Conservation (phyloP, 306 rosid species). For the Cicer cuneatum region DNA sequence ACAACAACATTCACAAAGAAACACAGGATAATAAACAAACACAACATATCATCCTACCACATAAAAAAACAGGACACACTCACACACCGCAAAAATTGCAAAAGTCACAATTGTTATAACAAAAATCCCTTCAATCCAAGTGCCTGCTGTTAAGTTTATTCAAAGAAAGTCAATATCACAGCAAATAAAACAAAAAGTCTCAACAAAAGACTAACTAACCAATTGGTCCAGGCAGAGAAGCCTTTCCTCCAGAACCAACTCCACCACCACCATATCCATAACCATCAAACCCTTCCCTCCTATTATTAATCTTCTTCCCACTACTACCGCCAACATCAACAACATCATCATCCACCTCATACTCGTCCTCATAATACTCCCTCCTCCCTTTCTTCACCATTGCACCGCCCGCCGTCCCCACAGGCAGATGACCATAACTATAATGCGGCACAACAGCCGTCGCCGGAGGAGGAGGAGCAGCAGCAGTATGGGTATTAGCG, state of each 20-base stretch:
- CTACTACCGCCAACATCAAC: conserved; percentile 53
- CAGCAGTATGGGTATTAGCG: conserved; percentile 30
- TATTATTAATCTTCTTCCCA: conserved; percentile 61
- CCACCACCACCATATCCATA: conserved; percentile 59
- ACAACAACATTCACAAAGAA: conserved; percentile 12
- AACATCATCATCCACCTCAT: conserved; percentile 73
- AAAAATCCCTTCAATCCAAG: conserved; percentile 7
- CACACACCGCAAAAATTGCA: neutral
- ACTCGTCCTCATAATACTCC: conserved; percentile 77
- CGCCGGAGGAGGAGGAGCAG: neutral
- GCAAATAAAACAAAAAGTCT: neutral
- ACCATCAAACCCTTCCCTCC: conserved; percentile 76
- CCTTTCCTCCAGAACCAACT: conserved; percentile 69
- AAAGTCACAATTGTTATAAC: neutral
- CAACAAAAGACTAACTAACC: conserved; percentile 55
- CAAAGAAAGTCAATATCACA: conserved; percentile 1
- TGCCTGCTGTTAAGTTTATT: neutral
- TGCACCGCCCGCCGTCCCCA: conserved; percentile 26
- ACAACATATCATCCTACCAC: conserved; percentile 20
- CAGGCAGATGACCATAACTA: conserved; percentile 54
- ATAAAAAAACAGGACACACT: neutral
- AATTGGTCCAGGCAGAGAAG: conserved; percentile 59
- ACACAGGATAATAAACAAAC: neutral
- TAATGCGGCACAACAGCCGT: conserved; percentile 50
- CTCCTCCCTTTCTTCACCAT: conserved; percentile 73